These are phyloP conservation scores for Curvularia verruculosa DNA, from an alignment of 2,329 filamentous ascomycete species.

Conservation along the genomic window DNA sequence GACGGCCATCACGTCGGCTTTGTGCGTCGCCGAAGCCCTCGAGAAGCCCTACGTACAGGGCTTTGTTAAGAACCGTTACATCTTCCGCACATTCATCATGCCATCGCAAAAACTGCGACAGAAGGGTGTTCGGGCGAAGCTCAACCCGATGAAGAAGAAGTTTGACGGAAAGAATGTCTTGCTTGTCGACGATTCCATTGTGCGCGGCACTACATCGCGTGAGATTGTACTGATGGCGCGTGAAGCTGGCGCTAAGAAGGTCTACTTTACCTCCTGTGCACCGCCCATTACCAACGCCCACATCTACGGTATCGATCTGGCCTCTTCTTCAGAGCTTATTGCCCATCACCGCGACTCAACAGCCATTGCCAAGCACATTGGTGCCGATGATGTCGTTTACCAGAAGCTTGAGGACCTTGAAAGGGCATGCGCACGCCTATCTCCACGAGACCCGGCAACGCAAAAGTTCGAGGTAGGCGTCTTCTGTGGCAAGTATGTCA, in stretches of 20 bases:
- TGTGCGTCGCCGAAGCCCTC: constrained; percentile 74
- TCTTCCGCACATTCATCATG: constrained; percentile 88
- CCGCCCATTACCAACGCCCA: constrained; percentile 78
- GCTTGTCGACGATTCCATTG: constrained; percentile 88
- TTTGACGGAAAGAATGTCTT: constrained; percentile 81
- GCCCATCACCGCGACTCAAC: constrained; percentile 68
- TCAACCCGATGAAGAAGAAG: constrained; percentile 84
- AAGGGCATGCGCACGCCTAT: constrained; percentile 75
- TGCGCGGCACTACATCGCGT: constrained; percentile 80
- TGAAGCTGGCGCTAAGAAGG: constrained; percentile 80
- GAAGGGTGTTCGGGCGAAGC: constrained; percentile 86
- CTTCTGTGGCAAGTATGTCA: constrained; percentile 87
- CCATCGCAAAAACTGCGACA: constrained; percentile 79
- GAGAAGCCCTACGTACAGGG: constrained; percentile 79
- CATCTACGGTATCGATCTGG: constrained; percentile 67
- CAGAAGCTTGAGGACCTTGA: constrained; percentile 81
- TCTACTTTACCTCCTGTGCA: constrained; percentile 82
- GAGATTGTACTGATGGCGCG: constrained; percentile 85
- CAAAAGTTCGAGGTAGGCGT: constrained; percentile 87
- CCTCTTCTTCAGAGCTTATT: constrained; percentile 72
- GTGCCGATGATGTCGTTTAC: constrained; percentile 77
- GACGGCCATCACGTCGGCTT: constrained; percentile 81
- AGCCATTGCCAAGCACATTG: constrained; percentile 70
- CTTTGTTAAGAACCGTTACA: constrained; percentile 89
- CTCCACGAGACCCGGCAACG: constrained; percentile 61